Base-by-base conservation (phyloP, 2,329 filamentous ascomycete species). In the Ceratocystis ficicola region DNA sequence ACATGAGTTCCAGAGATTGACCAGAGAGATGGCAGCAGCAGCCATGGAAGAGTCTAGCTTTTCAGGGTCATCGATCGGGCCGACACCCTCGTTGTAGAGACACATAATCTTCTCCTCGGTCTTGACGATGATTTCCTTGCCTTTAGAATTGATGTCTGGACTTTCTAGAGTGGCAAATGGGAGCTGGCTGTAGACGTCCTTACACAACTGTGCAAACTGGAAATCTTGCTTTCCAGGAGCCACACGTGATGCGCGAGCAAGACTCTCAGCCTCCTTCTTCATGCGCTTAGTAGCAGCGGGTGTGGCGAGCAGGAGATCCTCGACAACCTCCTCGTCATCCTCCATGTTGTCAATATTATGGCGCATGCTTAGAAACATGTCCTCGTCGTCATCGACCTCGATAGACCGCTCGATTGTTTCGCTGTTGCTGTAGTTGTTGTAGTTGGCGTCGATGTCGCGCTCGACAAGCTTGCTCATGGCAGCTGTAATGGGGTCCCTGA, bases 41-140 rank as follows among this genome's bases (percentile, higher is more conserved):
- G 81, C 78, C 44, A 87, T 74, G 3, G 81, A 81, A 63, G 78
- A 77, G 65, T 86, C 80, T 67, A 87, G 75, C 68, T 79, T 80
- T 65, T 81, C 80, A 12, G 79, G 76, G 67, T 85, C 79, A 44
- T 86, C 81, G 65, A 80, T 77, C 3, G 78, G 74, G 20, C 81
- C 82, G 15, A 85, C 79, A 0, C 83, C 82, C 67, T 85, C 81
- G 61, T 82, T 80, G 70, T 89, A 89, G 20, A 92, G 77, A 64
- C 79, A 79, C 62, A 80, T 80, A 48, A 95, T 77, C 50, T 90
- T 76, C 48, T 84, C 80, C 73, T 96, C 92, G 10, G 89, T 95
- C 62, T 83, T 80, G 44, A 95, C 76, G 59, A 96, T 84, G 22
- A 95, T 74, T 59, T 86, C 80, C 73, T 96, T 92, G 10, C 88